Conservation (phyloP, 2,329 filamentous ascomycete genomes). For the Fusarium gaditjirri region DNA sequence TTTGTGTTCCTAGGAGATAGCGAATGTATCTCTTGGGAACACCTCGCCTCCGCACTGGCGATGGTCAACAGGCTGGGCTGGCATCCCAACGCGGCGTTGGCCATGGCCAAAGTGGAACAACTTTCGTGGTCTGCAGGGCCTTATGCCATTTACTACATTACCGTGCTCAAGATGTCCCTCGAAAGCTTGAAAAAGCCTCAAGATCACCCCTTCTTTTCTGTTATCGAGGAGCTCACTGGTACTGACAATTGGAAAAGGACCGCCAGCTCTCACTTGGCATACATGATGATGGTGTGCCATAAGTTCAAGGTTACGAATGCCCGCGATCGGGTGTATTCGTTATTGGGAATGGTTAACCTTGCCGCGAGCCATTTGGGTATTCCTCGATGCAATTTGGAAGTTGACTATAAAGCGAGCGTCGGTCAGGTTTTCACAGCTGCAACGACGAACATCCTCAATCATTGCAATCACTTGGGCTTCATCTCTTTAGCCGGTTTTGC, state of each 20-base stretch:
- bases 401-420: neutral
- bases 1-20: neutral
- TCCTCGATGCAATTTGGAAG: neutral
- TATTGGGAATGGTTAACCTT: neutral
- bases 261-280: neutral
- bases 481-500: neutral
- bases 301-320: neutral
- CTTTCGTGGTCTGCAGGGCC: neutral
- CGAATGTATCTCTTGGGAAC: neutral
- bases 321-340: neutral
- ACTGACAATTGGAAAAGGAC: neutral
- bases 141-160: neutral
- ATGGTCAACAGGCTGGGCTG: neutral
- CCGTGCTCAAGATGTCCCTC: neutral
- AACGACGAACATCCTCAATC: neutral
- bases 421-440: neutral
- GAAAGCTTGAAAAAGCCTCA: neutral
- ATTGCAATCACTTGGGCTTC: neutral
- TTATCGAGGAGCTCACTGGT: neutral
- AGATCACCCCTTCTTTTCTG: neutral
- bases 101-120: neutral
- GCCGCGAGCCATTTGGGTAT: neutral
- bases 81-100: neutral
- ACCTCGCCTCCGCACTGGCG: neutral
- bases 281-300: neutral